Evolutionary conservation across 306 rosid species (phyloP).

Genomic region (Arachis hypogaea): DNA sequence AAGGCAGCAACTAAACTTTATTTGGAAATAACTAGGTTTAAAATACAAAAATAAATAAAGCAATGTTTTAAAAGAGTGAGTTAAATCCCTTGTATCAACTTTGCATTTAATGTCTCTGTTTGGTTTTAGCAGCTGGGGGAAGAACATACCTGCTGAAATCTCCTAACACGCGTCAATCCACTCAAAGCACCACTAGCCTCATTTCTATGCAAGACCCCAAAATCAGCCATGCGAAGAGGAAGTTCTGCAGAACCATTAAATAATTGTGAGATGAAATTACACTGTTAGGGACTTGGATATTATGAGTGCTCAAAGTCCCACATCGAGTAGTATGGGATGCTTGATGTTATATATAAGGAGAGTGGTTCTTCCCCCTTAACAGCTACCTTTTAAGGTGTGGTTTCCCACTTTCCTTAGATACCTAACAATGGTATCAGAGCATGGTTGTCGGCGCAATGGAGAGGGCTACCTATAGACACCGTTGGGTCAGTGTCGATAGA

Average conservation of each 20-base stretch:
- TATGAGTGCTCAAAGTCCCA: no score
- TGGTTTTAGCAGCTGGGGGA: background rate
- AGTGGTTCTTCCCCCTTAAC: no score
- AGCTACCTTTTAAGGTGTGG: no score
- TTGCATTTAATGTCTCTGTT: background rate
- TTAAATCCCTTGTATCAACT: conserved; percentile 6
- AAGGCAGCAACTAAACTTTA: conserved; percentile 9
- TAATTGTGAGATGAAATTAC: conserved; percentile 15
- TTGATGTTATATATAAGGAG: no score
- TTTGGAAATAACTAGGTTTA: conserved; percentile 16
- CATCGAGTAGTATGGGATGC: no score
- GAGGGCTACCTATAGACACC: no score
- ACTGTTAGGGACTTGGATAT: no score
- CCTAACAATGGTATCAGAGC: no score
- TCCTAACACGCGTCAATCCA: conserved; percentile 94
- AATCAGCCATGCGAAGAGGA: conserved; percentile 96
- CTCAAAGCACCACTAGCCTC: conserved; percentile 99
- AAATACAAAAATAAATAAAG: background rate
- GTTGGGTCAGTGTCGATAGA: no score
- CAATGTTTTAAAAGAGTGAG: background rate
- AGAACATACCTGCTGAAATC: conserved; percentile 89
- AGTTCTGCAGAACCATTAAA: conserved; percentile 63
- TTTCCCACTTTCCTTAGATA: no score
- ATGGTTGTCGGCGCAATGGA: no score
- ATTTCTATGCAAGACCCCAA: conserved; percentile 97